phyloP scores from a whole-genome alignment of 139 green algal species.

The Tetraselmis striata region DNA sequence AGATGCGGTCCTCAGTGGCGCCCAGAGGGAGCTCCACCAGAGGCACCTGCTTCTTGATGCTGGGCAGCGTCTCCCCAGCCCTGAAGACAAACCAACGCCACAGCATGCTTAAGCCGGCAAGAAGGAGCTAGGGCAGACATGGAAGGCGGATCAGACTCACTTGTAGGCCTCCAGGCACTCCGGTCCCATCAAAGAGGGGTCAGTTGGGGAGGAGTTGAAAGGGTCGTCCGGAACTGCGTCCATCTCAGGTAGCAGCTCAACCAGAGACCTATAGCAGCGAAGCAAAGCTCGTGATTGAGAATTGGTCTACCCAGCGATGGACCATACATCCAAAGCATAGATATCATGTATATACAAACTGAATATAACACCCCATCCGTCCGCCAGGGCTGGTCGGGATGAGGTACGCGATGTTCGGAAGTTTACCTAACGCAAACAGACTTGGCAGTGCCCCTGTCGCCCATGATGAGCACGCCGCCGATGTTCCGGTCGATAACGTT shows the following conservation, averaged over 20 bases:
- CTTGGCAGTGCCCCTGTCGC: slow-evolving; percentile 86
- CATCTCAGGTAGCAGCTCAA: slow-evolving; percentile 82
- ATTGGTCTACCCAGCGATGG: too few species aligned
- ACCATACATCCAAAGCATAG: too few species aligned
- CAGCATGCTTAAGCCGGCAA: neutral
- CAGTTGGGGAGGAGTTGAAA: slow-evolving; percentile 83
- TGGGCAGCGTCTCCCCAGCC: slow-evolving; percentile 50
- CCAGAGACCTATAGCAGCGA: slow-evolving; percentile 54
- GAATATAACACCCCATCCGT: too few species aligned
- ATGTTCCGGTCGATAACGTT: slow-evolving; percentile 85
- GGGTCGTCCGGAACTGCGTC: slow-evolving; percentile 75
- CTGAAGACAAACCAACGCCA: slow-evolving; percentile 14
- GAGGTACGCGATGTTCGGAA: too few species aligned
- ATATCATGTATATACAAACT: too few species aligned
- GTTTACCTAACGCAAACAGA: slow-evolving; percentile 45
- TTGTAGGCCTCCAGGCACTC: slow-evolving; percentile 24
- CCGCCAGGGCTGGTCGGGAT: too few species aligned
- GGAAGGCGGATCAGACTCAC: neutral
- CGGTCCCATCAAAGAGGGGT: slow-evolving; percentile 77
- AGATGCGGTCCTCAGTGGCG: slow-evolving; percentile 89
- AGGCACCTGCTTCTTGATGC: slow-evolving; percentile 56
- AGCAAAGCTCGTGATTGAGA: too few species aligned
- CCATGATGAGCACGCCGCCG: slow-evolving; percentile 91
- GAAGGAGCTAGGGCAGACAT: slow-evolving; percentile 18
- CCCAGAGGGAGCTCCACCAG: slow-evolving; percentile 84